Evolutionary conservation across 179 eudicot species (phyloP), one percentile per base, ranked within the genome.

Genomic region (Silene noctiflora): DNA sequence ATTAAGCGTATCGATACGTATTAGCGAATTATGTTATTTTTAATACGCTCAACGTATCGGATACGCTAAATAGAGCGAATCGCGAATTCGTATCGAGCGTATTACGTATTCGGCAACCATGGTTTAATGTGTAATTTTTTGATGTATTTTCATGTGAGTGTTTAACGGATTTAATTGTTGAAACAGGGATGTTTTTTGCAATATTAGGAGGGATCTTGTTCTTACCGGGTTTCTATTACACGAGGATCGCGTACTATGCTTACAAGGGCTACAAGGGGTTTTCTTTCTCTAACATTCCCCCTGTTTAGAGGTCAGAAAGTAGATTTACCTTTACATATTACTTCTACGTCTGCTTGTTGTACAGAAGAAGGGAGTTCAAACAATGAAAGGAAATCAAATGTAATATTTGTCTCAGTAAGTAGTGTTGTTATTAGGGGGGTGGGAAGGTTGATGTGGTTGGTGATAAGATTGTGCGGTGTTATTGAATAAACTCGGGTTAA

Each of bases 181-280:
- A 70, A 65, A 60, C 80, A 95, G 99, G 99, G 84, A 56, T 89
- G 72, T 91, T 95, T 85, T 95, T 93, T 53, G 91, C 98, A 24
- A 82, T 91, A 71, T 83, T 93, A 67, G 99, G 99, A 19, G 92
- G 85, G 75, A 79, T 95, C 35, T 81, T 95, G 84, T 95, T 95
- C 83, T 83, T 95, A 77, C 98, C 99, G 19, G 99, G 99, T 31
- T 95, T 95, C 81, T 95, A 95, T 75, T 95, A 95, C 59, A 93
- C 98, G 55, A 77, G 99, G 89, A 93, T 95, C 29, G 99, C 99
- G 2, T 93, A 95, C 88, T 95, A 91, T 59, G 98, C 98, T 0
- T 95, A 90, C 87, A 95, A 95, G 84, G 98, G 99, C 24, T 95
- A 95, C 88, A 90, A 95, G 86, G 98, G 98, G 44, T 95, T 95